These are phyloP conservation scores for Aspergillus puulaauensis DNA, from an alignment of 2,329 filamentous ascomycete genomes.

Conservation along the genomic window DNA sequence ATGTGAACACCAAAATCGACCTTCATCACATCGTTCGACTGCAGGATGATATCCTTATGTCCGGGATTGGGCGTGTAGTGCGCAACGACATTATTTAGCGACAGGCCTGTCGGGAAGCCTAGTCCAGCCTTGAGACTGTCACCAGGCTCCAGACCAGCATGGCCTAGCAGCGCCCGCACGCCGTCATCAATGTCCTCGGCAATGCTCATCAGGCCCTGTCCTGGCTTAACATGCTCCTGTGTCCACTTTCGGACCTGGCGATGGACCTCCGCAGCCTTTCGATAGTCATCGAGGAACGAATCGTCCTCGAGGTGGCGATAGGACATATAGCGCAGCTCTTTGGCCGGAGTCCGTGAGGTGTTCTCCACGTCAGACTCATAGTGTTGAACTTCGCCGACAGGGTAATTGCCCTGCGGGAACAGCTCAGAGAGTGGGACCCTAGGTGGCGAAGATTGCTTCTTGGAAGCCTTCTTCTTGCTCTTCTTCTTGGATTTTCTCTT, in stretches of 20 bases:
- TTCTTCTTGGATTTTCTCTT: conserved; percentile 29
- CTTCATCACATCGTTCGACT: conserved; percentile 75
- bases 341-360: conserved; percentile 46
- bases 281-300: conserved; percentile 54
- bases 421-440: conserved; percentile 47
- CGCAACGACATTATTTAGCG: conserved; percentile 54
- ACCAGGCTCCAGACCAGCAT: conserved; percentile 54
- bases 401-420: conserved; percentile 47
- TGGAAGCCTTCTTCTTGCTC: conserved; percentile 36
- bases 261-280: conserved; percentile 58
- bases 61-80: conserved; percentile 60
- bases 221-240: conserved; percentile 51
- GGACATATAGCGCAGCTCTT: conserved; percentile 46
- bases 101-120: conserved; percentile 58
- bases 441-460: conserved; percentile 48
- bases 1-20: conserved; percentile 81
- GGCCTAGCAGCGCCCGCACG: conserved; percentile 51
- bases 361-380: conserved; percentile 45
- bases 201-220: conserved; percentile 49
- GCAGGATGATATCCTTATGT: conserved; percentile 67
- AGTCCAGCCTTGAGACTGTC: conserved; percentile 53
- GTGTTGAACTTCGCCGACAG: conserved; percentile 47
- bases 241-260: conserved; percentile 55
- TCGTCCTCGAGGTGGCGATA: conserved; percentile 45
- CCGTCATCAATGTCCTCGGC: conserved; percentile 57